These are phyloP conservation scores for Colletotrichum sansevieriae DNA, from an alignment of 2,329 filamentous ascomycete genomes.

Conservation along the genomic window DNA sequence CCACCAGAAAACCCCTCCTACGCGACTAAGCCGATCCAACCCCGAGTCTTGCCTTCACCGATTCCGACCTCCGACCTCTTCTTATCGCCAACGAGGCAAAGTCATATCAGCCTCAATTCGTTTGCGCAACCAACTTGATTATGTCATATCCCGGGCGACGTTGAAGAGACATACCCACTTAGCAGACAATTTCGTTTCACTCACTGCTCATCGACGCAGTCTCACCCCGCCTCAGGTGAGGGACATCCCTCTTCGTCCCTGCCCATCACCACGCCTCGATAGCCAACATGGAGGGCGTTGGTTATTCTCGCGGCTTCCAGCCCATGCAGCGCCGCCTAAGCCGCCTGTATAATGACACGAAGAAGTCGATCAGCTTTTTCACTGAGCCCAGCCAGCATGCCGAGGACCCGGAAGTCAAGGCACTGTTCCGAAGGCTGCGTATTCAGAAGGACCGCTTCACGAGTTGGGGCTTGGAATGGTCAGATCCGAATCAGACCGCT, in stretches of 20 bases:
- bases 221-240: conserved; percentile 26
- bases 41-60: conserved; percentile 22
- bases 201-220: background rate
- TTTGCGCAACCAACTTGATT: background rate
- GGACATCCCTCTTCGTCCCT: conserved; percentile 27
- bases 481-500: conserved; percentile 74
- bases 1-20: conserved; percentile 16
- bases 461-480: conserved; percentile 86
- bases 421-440: conserved; percentile 80
- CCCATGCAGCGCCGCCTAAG: conserved; percentile 74
- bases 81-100: conserved; percentile 17
- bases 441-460: conserved; percentile 85
- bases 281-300: conserved; percentile 62
- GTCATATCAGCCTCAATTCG: background rate
- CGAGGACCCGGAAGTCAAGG: conserved; percentile 77
- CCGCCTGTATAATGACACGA: conserved; percentile 84
- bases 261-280: background rate
- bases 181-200: background rate
- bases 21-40: conserved; percentile 26
- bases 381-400: conserved; percentile 73
- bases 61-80: conserved; percentile 15
- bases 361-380: conserved; percentile 81
- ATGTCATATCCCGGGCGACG: conserved; percentile 24
- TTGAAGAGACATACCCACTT: background rate
- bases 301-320: conserved; percentile 66